These are phyloP conservation scores for Huntiella bhutanensis DNA, from an alignment of 2,329 filamentous ascomycete species.

Conservation along the genomic window DNA sequence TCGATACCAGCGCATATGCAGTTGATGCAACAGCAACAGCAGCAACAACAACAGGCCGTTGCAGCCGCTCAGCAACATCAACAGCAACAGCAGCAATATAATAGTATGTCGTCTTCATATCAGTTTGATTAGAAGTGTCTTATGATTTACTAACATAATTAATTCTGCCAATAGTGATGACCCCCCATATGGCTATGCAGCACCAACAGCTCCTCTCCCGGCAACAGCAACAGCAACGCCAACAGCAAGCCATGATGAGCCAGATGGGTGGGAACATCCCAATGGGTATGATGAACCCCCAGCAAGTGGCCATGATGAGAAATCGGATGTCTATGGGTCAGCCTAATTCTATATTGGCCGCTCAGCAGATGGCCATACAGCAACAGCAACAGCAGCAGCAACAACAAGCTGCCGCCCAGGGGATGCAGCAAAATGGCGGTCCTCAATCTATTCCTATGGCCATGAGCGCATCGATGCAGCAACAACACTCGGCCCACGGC, in stretches of 20 bases:
- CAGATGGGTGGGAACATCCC: slow-evolving; percentile 33
- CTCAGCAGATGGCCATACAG: slow-evolving; percentile 26
- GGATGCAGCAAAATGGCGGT: slow-evolving; percentile 23
- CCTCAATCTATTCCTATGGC: slow-evolving; percentile 18
- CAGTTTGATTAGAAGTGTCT: no score
- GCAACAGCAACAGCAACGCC: slow-evolving; percentile 35
- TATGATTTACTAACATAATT: no score
- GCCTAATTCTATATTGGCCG: slow-evolving; percentile 20
- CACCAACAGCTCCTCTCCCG: slow-evolving; percentile 35
- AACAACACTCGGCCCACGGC: slow-evolving; percentile 13
- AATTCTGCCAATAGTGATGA: slow-evolving; percentile 12
- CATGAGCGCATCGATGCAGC: slow-evolving; percentile 13
- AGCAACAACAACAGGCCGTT: slow-evolving; percentile 17
- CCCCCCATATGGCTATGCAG: slow-evolving; percentile 24
- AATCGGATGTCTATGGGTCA: not conserved
- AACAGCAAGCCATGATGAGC: slow-evolving; percentile 32
- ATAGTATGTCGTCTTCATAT: slow-evolving; percentile 6
- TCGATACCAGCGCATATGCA: slow-evolving; percentile 47
- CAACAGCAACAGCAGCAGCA: slow-evolving; percentile 27
- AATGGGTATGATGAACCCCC: slow-evolving; percentile 30
- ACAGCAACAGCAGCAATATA: slow-evolving; percentile 15
- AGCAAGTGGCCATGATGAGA: slow-evolving; percentile 31
- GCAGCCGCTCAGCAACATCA: slow-evolving; percentile 15
- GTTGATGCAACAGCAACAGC: slow-evolving; percentile 38
- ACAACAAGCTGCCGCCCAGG: slow-evolving; percentile 16